Evolutionary conservation across 495 filamentous ascomycete species (phyloP).

Genomic region (Chaetomidium leptoderma): DNA sequence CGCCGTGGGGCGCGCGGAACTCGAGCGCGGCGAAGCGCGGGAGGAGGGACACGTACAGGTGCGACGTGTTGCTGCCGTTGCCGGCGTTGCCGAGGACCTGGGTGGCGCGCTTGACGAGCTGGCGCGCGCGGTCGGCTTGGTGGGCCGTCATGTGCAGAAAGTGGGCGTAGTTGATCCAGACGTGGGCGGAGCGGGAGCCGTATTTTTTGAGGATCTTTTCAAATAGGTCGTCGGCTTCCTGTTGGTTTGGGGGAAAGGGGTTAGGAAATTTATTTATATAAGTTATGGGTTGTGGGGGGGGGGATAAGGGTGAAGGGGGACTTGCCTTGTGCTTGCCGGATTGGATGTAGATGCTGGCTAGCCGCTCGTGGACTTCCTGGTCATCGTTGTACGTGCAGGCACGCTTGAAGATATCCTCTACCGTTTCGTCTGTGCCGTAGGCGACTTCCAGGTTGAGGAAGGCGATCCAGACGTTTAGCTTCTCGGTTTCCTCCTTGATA

Average conservation of each 20-base stretch:
- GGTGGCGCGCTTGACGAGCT: conserved; percentile 76
- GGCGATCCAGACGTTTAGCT: conserved; percentile 91
- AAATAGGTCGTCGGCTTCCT: conserved; percentile 91
- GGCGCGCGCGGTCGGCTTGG: conserved; percentile 68
- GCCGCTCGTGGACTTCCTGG: conserved; percentile 80
- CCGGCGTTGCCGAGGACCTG: conserved; percentile 57
- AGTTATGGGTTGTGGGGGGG: neutral
- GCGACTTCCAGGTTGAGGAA: conserved; percentile 90
- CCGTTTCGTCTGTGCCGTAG: conserved; percentile 78
- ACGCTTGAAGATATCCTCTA: conserved; percentile 84
- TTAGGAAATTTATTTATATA: conserved; percentile 18
- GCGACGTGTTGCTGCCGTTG: conserved; percentile 31
- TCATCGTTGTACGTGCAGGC: conserved; percentile 93
- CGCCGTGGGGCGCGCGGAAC: conserved; percentile 77
- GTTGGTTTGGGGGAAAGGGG: conserved; percentile 44
- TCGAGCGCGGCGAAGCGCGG: conserved; percentile 86
- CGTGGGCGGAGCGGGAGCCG: conserved; percentile 64
- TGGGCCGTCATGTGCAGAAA: conserved; percentile 73
- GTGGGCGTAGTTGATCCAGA: conserved; percentile 92
- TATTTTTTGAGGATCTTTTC: conserved; percentile 81
- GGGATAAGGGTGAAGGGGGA: neutral
- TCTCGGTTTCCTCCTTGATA: conserved; percentile 81
- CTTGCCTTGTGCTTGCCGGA: conserved; percentile 70
- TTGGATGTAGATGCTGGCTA: conserved; percentile 92
- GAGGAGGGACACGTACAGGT: conserved; percentile 72